Base-by-base conservation (phyloP, 345 rosid species). In the Luvunga scandens region DNA sequence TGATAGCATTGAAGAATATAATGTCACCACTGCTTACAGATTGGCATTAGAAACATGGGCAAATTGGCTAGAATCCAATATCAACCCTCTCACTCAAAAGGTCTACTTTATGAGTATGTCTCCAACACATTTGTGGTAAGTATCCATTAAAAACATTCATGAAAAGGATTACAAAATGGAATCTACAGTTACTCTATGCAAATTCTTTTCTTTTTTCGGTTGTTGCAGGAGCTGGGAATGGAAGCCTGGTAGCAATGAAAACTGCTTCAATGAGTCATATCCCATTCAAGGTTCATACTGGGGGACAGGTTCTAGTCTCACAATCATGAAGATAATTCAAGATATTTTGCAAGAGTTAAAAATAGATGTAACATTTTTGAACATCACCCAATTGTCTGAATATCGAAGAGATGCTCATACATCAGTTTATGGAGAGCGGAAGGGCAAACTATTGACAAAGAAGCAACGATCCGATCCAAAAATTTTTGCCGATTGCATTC, bases 61-160 rank as follows among this genome's bases (percentile, higher is more conserved):
- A 64, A 88, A 87, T 24, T 96, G 99, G 99, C 50, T 93, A 66
- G 87, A 91, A 63, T 75, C 85, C 45, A 88, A 82, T 85, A 90
- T 92, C 75, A 83, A 92, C 63, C 90, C 97, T 66, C 80, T 13
- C 56, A 86, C 63, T 38, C 99, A 95, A 75, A 86, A 85, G 85
- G 96, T 93, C 55, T 95, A 90, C 87, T 95, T 95, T 94, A 90
- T 88, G 85, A 91, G 96, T 50, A 88, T 89, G 98, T 95, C 99
- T 64, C 97, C 98, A 0, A 95, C 99, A 77, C 99, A 95, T 79
- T 75, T 91, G 65, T 92, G 98, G 98, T 91, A 69, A 86, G 91
- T 85, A 4, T 45, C 18, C 21, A 4, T 50, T 50, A 5, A 50
- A 50, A 14, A 50, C 2, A 16, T 50, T 18, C 56, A 50, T 50